These are phyloP conservation scores for Boletellus deceptivus DNA, from an alignment of 1,284 basidiomycete genomes.

Conservation along the genomic window DNA sequence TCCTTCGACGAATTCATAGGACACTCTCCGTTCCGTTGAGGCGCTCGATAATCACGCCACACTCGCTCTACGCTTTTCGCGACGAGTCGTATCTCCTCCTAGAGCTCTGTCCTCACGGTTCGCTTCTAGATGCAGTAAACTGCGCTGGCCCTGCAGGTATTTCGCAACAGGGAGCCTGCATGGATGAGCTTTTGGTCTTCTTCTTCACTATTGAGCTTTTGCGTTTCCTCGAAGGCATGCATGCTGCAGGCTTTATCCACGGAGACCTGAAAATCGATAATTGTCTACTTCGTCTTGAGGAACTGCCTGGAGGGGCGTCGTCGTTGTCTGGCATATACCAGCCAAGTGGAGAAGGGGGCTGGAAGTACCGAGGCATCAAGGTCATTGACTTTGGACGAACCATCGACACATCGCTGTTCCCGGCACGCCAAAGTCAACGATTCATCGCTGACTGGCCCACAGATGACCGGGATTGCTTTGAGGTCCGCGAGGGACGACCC, in stretches of 20 bases:
- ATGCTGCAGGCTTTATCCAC: conserved; percentile 84
- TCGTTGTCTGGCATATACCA: conserved; percentile 78
- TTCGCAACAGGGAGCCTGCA: conserved; percentile 73
- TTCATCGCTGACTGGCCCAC: conserved; percentile 89
- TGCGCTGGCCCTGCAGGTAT: conserved; percentile 68
- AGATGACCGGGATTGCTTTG: conserved; percentile 86
- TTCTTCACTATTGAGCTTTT: conserved; percentile 95
- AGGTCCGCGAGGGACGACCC: conserved; percentile 78
- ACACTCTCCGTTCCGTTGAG: conserved; percentile 57
- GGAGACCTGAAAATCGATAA: conserved; percentile 99
- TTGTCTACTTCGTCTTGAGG: conserved; percentile 88
- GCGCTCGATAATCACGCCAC: conserved; percentile 70
- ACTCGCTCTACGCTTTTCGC: conserved; percentile 75
- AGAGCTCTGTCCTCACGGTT: conserved; percentile 89
- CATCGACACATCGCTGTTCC: conserved; percentile 84
- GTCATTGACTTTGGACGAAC: conserved; percentile 97
- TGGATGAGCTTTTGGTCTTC: conserved; percentile 93
- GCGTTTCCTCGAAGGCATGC: conserved; percentile 80
- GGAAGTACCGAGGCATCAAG: conserved; percentile 85
- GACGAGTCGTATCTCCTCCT: conserved; percentile 93
- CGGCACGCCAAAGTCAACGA: conserved; percentile 56
- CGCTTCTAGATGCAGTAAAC: conserved; percentile 92
- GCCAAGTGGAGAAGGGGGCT: conserved; percentile 76
- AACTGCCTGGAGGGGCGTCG: conserved; percentile 67
- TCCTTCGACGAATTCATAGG: conserved; percentile 76